phyloP scores from a whole-genome alignment of 345 rosid genomes.

The Anacardium occidentale region DNA sequence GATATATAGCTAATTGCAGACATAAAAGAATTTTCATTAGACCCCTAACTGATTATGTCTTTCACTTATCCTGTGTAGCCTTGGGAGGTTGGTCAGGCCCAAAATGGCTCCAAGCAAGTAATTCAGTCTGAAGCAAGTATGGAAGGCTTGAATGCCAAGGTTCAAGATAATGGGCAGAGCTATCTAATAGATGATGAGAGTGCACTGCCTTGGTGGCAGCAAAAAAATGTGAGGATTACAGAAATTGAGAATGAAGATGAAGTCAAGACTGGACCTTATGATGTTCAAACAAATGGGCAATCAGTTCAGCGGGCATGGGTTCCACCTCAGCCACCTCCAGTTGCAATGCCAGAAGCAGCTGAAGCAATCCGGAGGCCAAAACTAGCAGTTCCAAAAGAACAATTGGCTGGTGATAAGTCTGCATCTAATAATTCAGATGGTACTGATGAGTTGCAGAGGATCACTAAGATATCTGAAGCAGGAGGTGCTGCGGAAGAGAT shows the following conservation, averaged over 20 bases:
- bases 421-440: constrained; percentile 29
- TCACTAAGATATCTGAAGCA: constrained; percentile 69
- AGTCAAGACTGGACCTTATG: constrained; percentile 31
- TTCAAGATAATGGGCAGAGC: constrained; percentile 39
- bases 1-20: not conserved
- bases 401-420: constrained; percentile 43
- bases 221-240: constrained; percentile 54
- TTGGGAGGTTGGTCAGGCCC: constrained; percentile 64
- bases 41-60: not conserved
- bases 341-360: constrained; percentile 88
- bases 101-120: constrained; percentile 41
- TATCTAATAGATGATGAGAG: constrained; percentile 37
- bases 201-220: constrained; percentile 70
- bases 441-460: constrained; percentile 64
- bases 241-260: constrained; percentile 65
- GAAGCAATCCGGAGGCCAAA: constrained; percentile 92
- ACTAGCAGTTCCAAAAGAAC: constrained; percentile 55
- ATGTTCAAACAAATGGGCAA: constrained; percentile 42
- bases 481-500: constrained; percentile 42
- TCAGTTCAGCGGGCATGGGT: constrained; percentile 75
- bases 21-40: not conserved
- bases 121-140: constrained; percentile 31
- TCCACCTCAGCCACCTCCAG: constrained; percentile 95
- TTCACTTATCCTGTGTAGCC: constrained; percentile 47
- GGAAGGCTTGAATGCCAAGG: constrained; percentile 40